Evolutionary conservation across 106 monocot genomes (phyloP).

Genomic region (Chionographis japonica): DNA sequence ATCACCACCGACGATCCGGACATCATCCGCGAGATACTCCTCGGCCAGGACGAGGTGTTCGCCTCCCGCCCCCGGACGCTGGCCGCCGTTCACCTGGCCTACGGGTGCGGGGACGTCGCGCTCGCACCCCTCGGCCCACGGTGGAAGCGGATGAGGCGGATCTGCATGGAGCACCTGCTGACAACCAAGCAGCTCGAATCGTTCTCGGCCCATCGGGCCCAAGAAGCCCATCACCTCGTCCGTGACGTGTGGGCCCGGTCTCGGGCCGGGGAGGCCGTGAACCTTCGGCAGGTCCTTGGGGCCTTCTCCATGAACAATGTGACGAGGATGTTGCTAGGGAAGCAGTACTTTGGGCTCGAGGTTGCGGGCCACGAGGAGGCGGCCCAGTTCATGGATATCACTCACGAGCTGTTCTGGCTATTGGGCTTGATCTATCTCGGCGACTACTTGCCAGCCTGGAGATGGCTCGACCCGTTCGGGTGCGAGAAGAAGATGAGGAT

Average conservation of each 20-base stretch:
- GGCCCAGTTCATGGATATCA: conserved; percentile 72
- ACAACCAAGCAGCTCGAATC: conserved; percentile 70
- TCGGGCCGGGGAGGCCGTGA: conserved; percentile 13
- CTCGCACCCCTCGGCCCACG: conserved; percentile 71
- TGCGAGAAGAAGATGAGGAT: conserved; percentile 84
- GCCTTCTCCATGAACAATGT: conserved; percentile 95
- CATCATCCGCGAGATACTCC: conserved; percentile 81
- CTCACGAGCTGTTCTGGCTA: conserved; percentile 69
- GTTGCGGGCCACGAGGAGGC: conserved; percentile 38
- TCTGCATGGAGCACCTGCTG: conserved; percentile 89
- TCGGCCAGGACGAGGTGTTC: conserved; percentile 75
- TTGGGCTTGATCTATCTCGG: conserved; percentile 69
- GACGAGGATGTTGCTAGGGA: conserved; percentile 92
- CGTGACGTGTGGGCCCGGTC: conserved; percentile 3
- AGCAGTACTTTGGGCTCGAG: conserved; percentile 58
- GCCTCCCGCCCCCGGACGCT: conserved; percentile 74
- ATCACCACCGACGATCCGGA: conserved; percentile 74
- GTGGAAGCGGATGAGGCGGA: conserved; percentile 87
- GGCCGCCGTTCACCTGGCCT: conserved; percentile 69
- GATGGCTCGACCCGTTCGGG: conserved; percentile 72
- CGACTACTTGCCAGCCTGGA: conserved; percentile 78
- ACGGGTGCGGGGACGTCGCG: conserved; percentile 73
- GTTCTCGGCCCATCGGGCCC: conserved; percentile 55
- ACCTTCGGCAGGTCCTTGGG: conserved; percentile 41
- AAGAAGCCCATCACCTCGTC: conserved; percentile 31